Base-by-base conservation (phyloP, 2,329 filamentous ascomycete genomes). In the Diaporthe vexans region DNA sequence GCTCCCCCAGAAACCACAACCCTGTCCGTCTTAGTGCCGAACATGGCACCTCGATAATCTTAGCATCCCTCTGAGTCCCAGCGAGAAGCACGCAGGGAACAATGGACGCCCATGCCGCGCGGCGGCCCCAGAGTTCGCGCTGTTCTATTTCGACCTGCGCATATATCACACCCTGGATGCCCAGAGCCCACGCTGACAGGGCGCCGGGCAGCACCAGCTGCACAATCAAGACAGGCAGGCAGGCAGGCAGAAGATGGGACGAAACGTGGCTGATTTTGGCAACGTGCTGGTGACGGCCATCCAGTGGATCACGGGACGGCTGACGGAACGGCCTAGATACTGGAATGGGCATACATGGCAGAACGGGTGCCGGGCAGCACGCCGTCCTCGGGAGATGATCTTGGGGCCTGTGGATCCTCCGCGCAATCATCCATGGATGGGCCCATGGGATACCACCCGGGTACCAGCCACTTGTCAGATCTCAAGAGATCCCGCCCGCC, bases 241-340 rank as follows among this genome's bases (percentile, higher is more conserved):
- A 37, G 43, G 19, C 33, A 21, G 56, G 67, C 29, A n/a, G 10
- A 51, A 74, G 51, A 67, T 72, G 58, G 59, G 73, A 74, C 73
- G 73, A 74, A 72, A 74, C 73, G 69, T 72, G 69, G 40, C 58
- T 43, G 69, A 24, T 24, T 56, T 48, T 46, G 67, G 61, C 67
- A 46, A 33, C 57, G 24, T 48, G 54, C 65, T 71, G 72, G 19
- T n/a, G 19, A n/a, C 35, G 51, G 29, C 43, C 72, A 35, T 21
- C 46, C 61, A 7, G 61, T 67, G 29, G 59, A n/a, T 43, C 24
- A 17, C 37, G 3, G n/a, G 37, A 19, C 58, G 46, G 46, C 37
- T 40, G 37, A 40, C 37, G 17, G 21, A 57, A 57, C 29, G 54
- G 54, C 19, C 54, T 13, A 35, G 7, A 33, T 61, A 19, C 58